Evolutionary conservation across 371 early-diverging fungal genomes (phyloP).

Genomic region (Mortierella sp.): DNA sequence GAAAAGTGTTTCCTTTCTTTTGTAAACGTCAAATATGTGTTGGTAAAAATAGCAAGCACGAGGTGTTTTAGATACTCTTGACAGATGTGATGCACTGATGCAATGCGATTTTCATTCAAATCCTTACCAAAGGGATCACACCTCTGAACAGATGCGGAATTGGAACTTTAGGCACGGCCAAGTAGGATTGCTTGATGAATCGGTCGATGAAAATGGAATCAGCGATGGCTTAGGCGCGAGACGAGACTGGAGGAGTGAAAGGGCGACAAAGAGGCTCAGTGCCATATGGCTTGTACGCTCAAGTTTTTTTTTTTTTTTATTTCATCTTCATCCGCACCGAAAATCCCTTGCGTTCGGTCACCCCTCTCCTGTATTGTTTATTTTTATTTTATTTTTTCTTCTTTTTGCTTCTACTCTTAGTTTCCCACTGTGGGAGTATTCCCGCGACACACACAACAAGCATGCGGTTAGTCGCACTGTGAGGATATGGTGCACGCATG

Average conservation of each 20-base stretch:
- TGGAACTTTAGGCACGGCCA: background rate
- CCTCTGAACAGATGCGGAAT: background rate
- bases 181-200: background rate
- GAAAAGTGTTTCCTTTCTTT: too few species aligned
- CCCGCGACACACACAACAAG: background rate
- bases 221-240: background rate
- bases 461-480: too few species aligned
- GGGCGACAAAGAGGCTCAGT: background rate
- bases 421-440: background rate
- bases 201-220: background rate
- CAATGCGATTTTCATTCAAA: background rate
- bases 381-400: conserved; percentile 4
- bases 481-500: too few species aligned
- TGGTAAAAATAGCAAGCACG: too few species aligned
- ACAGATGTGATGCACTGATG: background rate
- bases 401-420: background rate
- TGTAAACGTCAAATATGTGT: too few species aligned
- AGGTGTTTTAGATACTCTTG: too few species aligned
- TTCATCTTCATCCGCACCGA: background rate
- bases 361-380: background rate
- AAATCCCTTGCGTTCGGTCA: background rate
- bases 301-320: background rate
- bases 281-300: background rate
- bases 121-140: background rate
- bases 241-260: background rate